phyloP scores from a whole-genome alignment of 2,329 filamentous ascomycete species.

The Delphinella strobiligena region DNA sequence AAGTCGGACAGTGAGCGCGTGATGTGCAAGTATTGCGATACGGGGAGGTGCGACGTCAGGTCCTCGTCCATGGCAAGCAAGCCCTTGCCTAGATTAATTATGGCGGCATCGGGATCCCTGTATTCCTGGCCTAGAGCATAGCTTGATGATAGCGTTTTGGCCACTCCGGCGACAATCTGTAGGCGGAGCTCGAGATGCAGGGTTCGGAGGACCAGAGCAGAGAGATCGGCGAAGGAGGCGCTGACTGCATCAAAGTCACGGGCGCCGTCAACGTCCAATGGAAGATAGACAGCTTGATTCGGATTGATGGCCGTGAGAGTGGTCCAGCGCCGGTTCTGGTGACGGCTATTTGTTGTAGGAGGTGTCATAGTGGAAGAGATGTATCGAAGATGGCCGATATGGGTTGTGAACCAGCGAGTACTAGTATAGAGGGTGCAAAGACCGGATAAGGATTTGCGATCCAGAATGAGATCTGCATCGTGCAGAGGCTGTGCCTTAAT shows the following conservation, averaged over 20 bases:
- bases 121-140: slow-evolving; percentile 57
- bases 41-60: slow-evolving; percentile 58
- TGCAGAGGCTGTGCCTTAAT: slow-evolving; percentile 51
- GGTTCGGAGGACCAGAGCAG: slow-evolving; percentile 66
- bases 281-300: slow-evolving; percentile 63
- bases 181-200: slow-evolving; percentile 82
- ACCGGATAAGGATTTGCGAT: slow-evolving; percentile 73
- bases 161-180: slow-evolving; percentile 70
- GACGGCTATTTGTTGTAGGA: slow-evolving; percentile 38
- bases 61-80: slow-evolving; percentile 83
- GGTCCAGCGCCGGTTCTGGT: slow-evolving; percentile 70
- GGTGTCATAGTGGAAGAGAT: slow-evolving; percentile 66
- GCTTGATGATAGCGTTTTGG: slow-evolving; percentile 35
- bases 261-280: slow-evolving; percentile 76
- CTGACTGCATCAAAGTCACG: slow-evolving; percentile 82
- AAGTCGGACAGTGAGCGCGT: slow-evolving; percentile 64
- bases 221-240: slow-evolving; percentile 69
- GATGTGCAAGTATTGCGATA: slow-evolving; percentile 58
- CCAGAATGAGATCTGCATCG: slow-evolving; percentile 74
- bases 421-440: slow-evolving; percentile 88
- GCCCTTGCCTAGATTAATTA: slow-evolving; percentile 73
- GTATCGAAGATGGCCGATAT: slow-evolving; percentile 67
- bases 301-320: slow-evolving; percentile 49
- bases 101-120: slow-evolving; percentile 63
- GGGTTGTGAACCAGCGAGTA: slow-evolving; percentile 92